Percentiles rank a stretch among this genome's conserved stretches.
Conservation (phyloP, 371 early-diverging fungal species). For the Homolaphlyctis polyrhiza region DNA sequence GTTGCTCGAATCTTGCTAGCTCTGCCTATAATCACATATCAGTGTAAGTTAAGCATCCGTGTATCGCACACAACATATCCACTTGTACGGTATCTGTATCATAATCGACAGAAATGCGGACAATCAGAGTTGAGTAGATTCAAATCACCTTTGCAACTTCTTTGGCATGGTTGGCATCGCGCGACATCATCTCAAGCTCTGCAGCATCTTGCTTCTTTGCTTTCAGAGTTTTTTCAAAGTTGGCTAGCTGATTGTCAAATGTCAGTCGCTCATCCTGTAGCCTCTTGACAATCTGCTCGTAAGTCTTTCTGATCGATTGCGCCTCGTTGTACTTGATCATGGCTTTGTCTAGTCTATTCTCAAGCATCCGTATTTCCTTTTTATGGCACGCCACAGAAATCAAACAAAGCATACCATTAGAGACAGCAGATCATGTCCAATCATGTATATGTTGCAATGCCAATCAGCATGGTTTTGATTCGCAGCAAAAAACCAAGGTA, state of each 20-base stretch:
- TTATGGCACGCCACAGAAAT: too few relatives aligned
- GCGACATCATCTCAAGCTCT: conserved; percentile 48
- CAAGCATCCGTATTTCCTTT: conserved; percentile 46
- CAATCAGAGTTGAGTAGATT: not conserved
- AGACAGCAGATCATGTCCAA: too few relatives aligned
- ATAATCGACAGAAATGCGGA: too few relatives aligned
- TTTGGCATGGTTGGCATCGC: conserved; percentile 54
- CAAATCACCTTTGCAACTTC: conserved; percentile 50
- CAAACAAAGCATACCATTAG: too few relatives aligned
- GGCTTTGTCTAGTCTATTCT: conserved; percentile 54
- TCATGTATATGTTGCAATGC: too few relatives aligned
- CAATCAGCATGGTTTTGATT: too few relatives aligned
- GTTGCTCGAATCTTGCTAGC: conserved; percentile 44
- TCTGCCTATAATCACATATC: conserved; percentile 43
- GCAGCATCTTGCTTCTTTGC: conserved; percentile 44
- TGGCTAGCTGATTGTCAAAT: conserved; percentile 49
- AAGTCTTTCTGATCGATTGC: conserved; percentile 51
- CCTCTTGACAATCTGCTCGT: conserved; percentile 48
- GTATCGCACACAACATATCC: too few relatives aligned
- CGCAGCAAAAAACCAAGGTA: too few relatives aligned
- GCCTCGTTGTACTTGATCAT: conserved; percentile 58
- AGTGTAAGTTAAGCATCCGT: too few relatives aligned
- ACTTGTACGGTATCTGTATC: too few relatives aligned
- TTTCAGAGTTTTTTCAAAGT: conserved; percentile 44
- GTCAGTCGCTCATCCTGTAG: conserved; percentile 52